A percentile compares a stretch with the other conserved stretches of the same genome.
These are phyloP conservation scores for Candida jianshihensis DNA, from an alignment of 805 yeast genomes.

Conservation along the genomic window DNA sequence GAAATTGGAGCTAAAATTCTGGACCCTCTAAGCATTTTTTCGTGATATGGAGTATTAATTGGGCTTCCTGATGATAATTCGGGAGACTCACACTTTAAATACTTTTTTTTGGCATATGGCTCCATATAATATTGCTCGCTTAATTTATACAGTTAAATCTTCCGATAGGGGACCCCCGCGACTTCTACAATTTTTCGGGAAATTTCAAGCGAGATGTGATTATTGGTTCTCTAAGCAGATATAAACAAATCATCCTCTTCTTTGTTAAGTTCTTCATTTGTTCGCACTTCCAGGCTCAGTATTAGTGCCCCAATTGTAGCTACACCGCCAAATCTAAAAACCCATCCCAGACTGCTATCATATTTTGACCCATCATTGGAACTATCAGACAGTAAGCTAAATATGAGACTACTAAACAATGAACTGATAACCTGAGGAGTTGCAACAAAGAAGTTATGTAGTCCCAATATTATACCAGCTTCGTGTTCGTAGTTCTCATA, in stretches of 20 bases:
- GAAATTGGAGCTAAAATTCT: background rate
- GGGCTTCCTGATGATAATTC: too few relatives aligned
- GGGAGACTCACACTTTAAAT: too few relatives aligned
- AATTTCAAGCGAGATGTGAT: background rate
- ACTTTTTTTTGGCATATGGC: too few relatives aligned
- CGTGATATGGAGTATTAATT: background rate
- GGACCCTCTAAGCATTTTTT: background rate
- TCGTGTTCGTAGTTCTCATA: constrained; percentile 42
- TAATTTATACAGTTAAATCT: too few relatives aligned
- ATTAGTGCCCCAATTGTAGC: constrained; percentile 40
- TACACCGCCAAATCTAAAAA: constrained; percentile 48
- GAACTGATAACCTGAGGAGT: constrained; percentile 52
- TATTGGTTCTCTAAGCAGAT: background rate
- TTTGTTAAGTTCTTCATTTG: constrained; percentile 28
- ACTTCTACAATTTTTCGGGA: background rate
- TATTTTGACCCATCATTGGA: constrained; percentile 20
- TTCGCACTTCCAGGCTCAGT: constrained; percentile 36
- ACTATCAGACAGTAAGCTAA: constrained; percentile 28
- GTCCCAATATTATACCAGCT: constrained; percentile 49
- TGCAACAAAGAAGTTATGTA: constrained; percentile 52
- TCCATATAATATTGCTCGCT: too few relatives aligned
- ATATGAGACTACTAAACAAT: constrained; percentile 38
- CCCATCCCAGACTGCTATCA: constrained; percentile 48
- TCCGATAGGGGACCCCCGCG: too few relatives aligned
- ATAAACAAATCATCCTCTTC: constrained; percentile 22